phyloP scores from a whole-genome alignment of 2,329 filamentous ascomycete species.

The Biscogniauxia sp. region DNA sequence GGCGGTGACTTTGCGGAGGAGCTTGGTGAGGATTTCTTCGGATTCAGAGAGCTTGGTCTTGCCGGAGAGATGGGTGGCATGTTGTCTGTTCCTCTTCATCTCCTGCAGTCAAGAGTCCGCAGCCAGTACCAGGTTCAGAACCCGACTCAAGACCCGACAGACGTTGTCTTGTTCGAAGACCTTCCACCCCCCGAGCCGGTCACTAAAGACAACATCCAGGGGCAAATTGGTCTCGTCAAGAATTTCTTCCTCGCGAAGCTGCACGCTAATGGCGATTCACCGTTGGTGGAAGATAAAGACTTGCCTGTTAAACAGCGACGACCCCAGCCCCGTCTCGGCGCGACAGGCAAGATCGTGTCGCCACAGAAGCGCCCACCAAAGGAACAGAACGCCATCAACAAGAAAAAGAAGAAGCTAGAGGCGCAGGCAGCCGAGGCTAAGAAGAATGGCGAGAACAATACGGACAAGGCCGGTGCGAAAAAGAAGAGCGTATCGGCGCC shows the following conservation, averaged over 20 bases:
- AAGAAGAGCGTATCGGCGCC: slow-evolving; percentile 45
- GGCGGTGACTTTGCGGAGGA: slow-evolving; percentile 97
- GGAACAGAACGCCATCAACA: slow-evolving; percentile 78
- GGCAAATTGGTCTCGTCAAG: slow-evolving; percentile 83
- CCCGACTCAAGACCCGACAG: slow-evolving; percentile 56
- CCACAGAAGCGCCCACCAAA: slow-evolving; percentile 79
- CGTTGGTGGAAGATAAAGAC: slow-evolving; percentile 91
- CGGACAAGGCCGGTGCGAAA: slow-evolving; percentile 44
- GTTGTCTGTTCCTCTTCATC: slow-evolving; percentile 87
- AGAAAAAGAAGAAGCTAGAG: slow-evolving; percentile 82
- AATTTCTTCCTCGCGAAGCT: slow-evolving; percentile 91
- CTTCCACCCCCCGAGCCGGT: slow-evolving; percentile 73
- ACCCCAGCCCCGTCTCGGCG: slow-evolving; percentile 62
- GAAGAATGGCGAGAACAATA: slow-evolving; percentile 35
- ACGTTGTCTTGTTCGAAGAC: slow-evolving; percentile 62
- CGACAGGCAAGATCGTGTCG: slow-evolving; percentile 81
- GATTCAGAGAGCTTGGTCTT: slow-evolving; percentile 91
- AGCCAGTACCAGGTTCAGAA: slow-evolving; percentile 79
- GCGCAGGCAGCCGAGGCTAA: slow-evolving; percentile 52
- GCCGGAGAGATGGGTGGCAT: slow-evolving; percentile 88
- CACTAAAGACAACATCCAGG: slow-evolving; percentile 71
- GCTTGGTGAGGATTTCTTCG: slow-evolving; percentile 97
- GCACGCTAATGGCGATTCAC: slow-evolving; percentile 76
- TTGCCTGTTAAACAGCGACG: slow-evolving; percentile 87
- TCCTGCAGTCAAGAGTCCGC: slow-evolving; percentile 87